These are phyloP conservation scores for Fusarium redolens DNA, from an alignment of 2,329 filamentous ascomycete species.

Conservation along the genomic window DNA sequence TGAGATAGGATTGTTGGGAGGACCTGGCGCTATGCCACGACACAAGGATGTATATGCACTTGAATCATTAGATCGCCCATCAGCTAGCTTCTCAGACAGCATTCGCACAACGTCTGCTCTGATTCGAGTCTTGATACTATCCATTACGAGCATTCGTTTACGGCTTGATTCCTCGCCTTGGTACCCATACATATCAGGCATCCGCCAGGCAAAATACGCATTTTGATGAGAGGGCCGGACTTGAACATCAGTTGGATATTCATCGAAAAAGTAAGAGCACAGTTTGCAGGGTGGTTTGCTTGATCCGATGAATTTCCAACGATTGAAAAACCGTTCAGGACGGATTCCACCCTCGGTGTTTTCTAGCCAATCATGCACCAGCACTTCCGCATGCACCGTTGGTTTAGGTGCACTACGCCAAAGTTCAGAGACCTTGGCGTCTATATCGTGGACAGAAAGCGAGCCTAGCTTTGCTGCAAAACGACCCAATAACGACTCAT, in stretches of 20 bases:
- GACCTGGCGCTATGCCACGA: background rate
- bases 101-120: background rate
- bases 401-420: background rate
- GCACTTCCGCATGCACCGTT: background rate
- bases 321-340: conserved; percentile 1
- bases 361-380: background rate
- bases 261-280: conserved; percentile 2
- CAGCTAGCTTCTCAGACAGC: background rate
- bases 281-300: conserved; percentile 4
- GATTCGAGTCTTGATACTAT: background rate
- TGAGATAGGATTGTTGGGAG: background rate
- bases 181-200: background rate
- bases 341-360: background rate
- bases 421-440: background rate
- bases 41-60: background rate
- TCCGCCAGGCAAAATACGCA: background rate
- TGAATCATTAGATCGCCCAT: background rate
- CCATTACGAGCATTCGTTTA: background rate
- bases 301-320: conserved; percentile 7
- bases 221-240: conserved; percentile 1
- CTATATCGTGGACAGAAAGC: background rate
- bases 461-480: background rate
- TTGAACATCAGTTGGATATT: background rate
- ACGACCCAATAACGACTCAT: background rate
- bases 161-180: background rate